Evolutionary conservation across 768 basidiomycete species (phyloP), one percentile per base, ranked within the genome.

Genomic region (Collybiopsis luxurians): DNA sequence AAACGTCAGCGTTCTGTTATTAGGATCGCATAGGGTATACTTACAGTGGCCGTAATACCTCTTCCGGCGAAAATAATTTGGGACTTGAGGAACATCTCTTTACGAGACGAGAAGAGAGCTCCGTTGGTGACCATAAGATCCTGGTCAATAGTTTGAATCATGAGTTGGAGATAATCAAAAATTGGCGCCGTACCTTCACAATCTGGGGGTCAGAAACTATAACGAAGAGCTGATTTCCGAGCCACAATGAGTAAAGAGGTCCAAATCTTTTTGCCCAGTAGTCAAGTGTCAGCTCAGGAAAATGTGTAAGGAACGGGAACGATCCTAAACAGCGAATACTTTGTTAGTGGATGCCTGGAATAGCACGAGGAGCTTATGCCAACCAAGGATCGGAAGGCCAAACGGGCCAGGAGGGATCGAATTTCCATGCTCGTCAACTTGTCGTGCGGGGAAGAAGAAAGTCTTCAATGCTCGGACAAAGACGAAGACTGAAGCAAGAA

Each of bases 221-320:
- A 19, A 75, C 66, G 34, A 75, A 72, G 17, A 75, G 68, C 52
- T 75, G 73, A 40, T 60, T 68, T 2, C 75, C 75, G 62, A 75
- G 66, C 70, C 72, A 74, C 15, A 76, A 55, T 0, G 72, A 75
- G 57, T 64, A 74, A 0, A 76, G 34, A 1, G 67, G 60, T 1
- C 74, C 75, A 46, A 66, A 75, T 38, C 59, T 51, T 45, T 67
- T 69, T 0, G 71, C 65, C 75, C 75, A 76, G 4, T 50, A 21
- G 47, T 71, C 58, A 11, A 75, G 65, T 3, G 68, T 59, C 1
- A 61, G 64, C 40, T 76, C 74, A 1, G 74, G 69, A 63, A 74
- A 73, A 24, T 70, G 68, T 28, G 50, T 60, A 45, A 74, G 67
- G 56, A 71, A 74, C 11, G 49, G 44, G 48, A 49, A 49, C 7